Percentiles rank a stretch among this genome's conserved stretches.
Evolutionary conservation across 2,329 filamentous ascomycete genomes (phyloP).

Genomic region (Aspergillus tanneri): DNA sequence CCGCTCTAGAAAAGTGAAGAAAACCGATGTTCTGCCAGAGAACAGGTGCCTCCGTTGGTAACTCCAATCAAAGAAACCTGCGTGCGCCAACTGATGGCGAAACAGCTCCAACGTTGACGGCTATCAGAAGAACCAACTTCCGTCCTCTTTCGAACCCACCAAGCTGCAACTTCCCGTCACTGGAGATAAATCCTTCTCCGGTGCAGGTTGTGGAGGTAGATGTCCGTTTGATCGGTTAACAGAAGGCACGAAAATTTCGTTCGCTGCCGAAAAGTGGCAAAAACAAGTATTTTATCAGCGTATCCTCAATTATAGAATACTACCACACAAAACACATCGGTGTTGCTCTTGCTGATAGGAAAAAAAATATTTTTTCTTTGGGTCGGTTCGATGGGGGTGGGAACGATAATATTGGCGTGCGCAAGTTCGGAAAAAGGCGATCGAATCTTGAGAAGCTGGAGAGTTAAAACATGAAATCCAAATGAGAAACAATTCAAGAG

Average conservation of each 20-base stretch:
- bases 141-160: constrained; percentile 32
- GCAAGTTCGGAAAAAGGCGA: not conserved
- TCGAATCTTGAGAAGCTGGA: too few relatives aligned
- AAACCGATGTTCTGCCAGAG: constrained; percentile 26
- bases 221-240: constrained; percentile 6
- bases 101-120: constrained; percentile 27
- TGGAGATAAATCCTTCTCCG: constrained; percentile 23
- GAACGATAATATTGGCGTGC: not conserved
- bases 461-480: not conserved
- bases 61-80: constrained; percentile 22
- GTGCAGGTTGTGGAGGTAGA: constrained; percentile 8
- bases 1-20: constrained; percentile 18
- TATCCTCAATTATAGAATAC: constrained; percentile 9
- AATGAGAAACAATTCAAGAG: not conserved
- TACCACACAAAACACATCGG: constrained; percentile 31
- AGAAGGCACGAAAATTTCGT: constrained; percentile 10
- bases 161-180: constrained; percentile 27
- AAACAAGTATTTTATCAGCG: constrained; percentile 4
- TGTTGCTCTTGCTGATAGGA: constrained; percentile 10
- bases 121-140: constrained; percentile 26
- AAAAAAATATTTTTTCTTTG: not conserved
- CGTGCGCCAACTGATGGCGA: constrained; percentile 23
- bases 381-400: not conserved
- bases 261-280: constrained; percentile 6
- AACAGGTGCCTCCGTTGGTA: constrained; percentile 24